Evolutionary conservation across 495 filamentous ascomycete genomes (phyloP).

Genomic region (Copromyces sp.): DNA sequence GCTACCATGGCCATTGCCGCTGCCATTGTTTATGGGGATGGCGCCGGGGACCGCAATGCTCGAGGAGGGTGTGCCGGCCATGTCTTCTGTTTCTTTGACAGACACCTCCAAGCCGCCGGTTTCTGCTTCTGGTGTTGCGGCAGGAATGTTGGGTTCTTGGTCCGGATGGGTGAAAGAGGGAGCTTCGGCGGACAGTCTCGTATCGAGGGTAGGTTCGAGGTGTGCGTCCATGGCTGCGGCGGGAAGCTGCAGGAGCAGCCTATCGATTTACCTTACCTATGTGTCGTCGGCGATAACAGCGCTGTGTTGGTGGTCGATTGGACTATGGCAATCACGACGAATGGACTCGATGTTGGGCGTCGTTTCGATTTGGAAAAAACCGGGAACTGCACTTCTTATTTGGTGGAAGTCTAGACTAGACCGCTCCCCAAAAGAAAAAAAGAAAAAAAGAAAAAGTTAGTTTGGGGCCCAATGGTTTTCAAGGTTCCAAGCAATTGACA

Average conservation of each 20-base stretch:
- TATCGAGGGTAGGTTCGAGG: neutral
- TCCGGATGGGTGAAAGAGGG: neutral
- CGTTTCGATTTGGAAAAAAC: neutral
- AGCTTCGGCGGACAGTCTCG: neutral
- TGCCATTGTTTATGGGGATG: conserved; percentile 2
- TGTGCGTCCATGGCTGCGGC: neutral
- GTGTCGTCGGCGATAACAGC: neutral
- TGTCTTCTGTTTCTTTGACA: neutral
- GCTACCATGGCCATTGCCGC: neutral
- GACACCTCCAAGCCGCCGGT: neutral
- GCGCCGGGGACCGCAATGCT: neutral
- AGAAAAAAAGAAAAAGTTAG: neutral
- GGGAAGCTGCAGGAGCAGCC: neutral
- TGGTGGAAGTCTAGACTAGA: neutral
- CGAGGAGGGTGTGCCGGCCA: neutral
- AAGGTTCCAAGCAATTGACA: neutral
- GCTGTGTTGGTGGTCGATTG: neutral
- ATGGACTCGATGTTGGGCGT: neutral
- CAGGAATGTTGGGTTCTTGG: neutral
- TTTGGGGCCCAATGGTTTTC: neutral
- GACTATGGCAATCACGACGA: neutral
- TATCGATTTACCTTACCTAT: neutral
- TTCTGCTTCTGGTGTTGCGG: neutral
- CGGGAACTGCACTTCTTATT: neutral
- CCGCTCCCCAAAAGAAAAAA: neutral